Base-by-base conservation (phyloP, 345 rosid genomes). In the Salix udensis region DNA sequence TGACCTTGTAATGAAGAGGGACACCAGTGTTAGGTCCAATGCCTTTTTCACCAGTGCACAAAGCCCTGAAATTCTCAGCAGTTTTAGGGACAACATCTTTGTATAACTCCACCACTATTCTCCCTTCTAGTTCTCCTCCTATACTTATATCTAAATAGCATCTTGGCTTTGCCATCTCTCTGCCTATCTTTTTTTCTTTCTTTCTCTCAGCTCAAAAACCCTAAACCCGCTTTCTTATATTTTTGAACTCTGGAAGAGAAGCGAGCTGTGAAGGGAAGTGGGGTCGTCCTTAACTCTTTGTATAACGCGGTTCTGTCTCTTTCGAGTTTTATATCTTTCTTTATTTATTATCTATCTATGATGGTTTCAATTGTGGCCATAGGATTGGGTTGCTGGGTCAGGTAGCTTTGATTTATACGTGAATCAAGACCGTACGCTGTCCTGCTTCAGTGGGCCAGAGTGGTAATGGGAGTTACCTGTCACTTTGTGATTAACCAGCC, bases 21-120 rank as follows among this genome's bases (percentile, higher is more conserved):
- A 37, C 77, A 67, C 73, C 77, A 36, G 80, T 69, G 70, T 34
- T 74, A 9, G 74, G 74, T 28, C 82, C 82, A 68, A 68, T 74
- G 74, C 78, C 82, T 34, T 74, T 79, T 53, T 79, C 78, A 9
- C 82, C 82, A 23, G 78, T 79, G 36, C 82, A 69, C 48, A 79
- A 64, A 70, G 82, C 78, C 68, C 78, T 74, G 74, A 79, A 74
- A 52, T 79, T 79, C 46, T 74, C 82, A 4, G 82, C 74, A 30
- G 78, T 79, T 37, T 74, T 79, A 16, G 70, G 82, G 52, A 79
- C 82, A 5, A 70, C 68, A 7, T 79, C 78, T 19, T 69, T 62
- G 55, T 74, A 62, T 4, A 79, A 70, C 65, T 74, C 82, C 60
- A 79, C 65, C 11, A 79, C 52, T n/a, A 75, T 67, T 23, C 78